A percentile compares a stretch with the other conserved stretches of the same genome.
Conservation (phyloP, 352 stramenopile genomes). For the Globisporangium camurandrum region DNA sequence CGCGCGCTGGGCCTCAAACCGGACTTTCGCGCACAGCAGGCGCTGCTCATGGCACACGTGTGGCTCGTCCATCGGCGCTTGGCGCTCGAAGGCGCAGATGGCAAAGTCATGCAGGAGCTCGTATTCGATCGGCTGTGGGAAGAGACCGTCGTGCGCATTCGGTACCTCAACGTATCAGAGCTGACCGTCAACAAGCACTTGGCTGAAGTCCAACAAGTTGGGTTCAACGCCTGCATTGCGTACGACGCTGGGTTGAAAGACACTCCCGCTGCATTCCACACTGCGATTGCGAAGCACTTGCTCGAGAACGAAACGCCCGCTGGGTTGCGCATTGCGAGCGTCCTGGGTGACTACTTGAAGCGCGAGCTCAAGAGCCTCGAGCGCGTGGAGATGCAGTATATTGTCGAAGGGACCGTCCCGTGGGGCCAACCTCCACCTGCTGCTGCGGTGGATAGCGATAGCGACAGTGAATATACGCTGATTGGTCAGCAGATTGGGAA, state of each 20-base stretch:
- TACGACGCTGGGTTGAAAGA: constrained; percentile 89
- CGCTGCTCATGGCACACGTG: constrained; percentile 92
- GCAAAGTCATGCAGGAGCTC: constrained; percentile 90
- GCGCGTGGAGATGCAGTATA: constrained; percentile 62
- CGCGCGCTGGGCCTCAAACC: constrained; percentile 46
- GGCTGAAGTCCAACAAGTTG: constrained; percentile 92
- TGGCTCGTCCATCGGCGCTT: constrained; percentile 95
- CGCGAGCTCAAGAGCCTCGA: constrained; percentile 76
- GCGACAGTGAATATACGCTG: constrained; percentile 60
- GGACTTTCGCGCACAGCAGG: constrained; percentile 91
- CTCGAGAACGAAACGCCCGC: constrained; percentile 58
- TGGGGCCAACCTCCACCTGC: constrained; percentile 46
- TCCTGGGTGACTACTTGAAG: constrained; percentile 67
- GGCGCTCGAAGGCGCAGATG: constrained; percentile 64
- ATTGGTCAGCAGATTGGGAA: constrained; percentile 81
- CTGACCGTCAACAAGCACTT: constrained; percentile 96
- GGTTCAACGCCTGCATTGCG: constrained; percentile 91
- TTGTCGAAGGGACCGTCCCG: constrained; percentile 66
- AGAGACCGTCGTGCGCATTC: constrained; percentile 91
- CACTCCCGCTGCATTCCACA: constrained; percentile 39
- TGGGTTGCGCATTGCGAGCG: constrained; percentile 48
- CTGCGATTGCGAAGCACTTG: constrained; percentile 61
- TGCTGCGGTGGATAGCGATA: constrained; percentile 32
- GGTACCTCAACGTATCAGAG: constrained; percentile 89
- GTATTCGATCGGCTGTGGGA: constrained; percentile 97